These are phyloP conservation scores for Malus sieversii DNA, from an alignment of 306 rosid genomes.

Conservation along the genomic window DNA sequence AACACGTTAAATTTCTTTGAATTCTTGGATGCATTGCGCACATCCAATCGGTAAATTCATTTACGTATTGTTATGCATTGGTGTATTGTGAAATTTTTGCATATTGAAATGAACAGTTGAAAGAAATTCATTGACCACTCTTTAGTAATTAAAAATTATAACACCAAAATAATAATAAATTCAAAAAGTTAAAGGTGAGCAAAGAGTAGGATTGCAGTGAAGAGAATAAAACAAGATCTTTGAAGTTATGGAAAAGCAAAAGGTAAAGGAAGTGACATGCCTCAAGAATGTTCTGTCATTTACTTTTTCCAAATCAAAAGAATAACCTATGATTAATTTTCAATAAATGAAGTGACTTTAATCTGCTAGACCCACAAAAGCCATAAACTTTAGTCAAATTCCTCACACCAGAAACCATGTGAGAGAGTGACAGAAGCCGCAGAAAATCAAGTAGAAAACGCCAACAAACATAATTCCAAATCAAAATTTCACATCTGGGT, in stretches of 20 bases:
- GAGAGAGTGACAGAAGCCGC: not conserved
- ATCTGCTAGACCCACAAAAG: constrained; percentile 3
- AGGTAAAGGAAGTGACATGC: constrained; percentile 27
- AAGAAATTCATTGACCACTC: not conserved
- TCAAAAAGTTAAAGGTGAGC: not conserved
- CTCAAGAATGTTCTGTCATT: constrained; percentile 6
- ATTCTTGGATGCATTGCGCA: too few species aligned
- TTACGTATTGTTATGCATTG: not conserved
- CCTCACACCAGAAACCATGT: constrained; percentile 6
- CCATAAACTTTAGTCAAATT: constrained; percentile 7
- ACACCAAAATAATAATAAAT: not conserved
- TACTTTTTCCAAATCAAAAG: constrained; percentile 8
- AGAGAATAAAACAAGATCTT: constrained; percentile 1
- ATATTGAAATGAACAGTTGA: not conserved
- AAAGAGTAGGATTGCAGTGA: not conserved
- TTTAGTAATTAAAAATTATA: not conserved
- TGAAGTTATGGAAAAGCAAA: constrained; percentile 29
- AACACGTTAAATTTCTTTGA: too few species aligned
- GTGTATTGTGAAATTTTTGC: not conserved
- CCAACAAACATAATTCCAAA: not conserved
- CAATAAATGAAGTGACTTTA: constrained; percentile 7
- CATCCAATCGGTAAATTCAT: not conserved
- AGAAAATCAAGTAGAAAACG: not conserved
- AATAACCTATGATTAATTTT: not conserved
- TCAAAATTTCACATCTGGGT: not conserved